A percentile compares a stretch with the other conserved stretches of the same genome.
These are phyloP conservation scores for Cladochytrium replicatum DNA, from an alignment of 192 early-diverging fungal genomes.

Conservation along the genomic window DNA sequence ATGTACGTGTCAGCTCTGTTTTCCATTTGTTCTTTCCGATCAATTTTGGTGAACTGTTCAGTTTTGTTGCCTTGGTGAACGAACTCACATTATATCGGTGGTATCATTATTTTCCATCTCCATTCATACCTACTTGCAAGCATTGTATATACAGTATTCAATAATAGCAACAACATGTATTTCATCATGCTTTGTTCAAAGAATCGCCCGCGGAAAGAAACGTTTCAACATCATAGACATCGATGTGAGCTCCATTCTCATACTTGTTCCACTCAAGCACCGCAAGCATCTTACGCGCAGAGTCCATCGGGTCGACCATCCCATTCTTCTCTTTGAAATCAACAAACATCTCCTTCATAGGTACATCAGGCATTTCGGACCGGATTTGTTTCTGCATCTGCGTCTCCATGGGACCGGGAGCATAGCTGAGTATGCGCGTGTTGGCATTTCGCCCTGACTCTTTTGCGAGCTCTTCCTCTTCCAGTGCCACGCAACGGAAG, in stretches of 20 bases:
- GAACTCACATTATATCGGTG: no score
- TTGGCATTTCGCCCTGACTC: conserved; percentile 13
- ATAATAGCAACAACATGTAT: no score
- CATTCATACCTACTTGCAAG: no score
- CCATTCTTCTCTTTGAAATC: conserved; percentile 54
- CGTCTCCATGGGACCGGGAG: conserved; percentile 80
- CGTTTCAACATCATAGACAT: conserved; percentile 34
- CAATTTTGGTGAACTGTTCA: no score
- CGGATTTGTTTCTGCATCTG: conserved; percentile 72
- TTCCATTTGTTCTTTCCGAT: no score
- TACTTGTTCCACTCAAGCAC: conserved; percentile 38
- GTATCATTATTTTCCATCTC: no score
- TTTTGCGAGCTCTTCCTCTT: conserved; percentile 31
- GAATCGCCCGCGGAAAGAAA: no score
- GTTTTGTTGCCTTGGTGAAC: no score
- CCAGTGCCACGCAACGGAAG: conserved; percentile 56
- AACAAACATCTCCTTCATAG: conserved; percentile 48
- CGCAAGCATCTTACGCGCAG: conserved; percentile 49
- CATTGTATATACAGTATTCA: no score
- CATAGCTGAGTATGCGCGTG: conserved; percentile 67
- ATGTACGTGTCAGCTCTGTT: no score
- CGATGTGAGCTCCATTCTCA: conserved; percentile 27
- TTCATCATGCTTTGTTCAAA: no score
- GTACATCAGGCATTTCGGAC: conserved; percentile 39
- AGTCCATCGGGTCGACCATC: conserved; percentile 56